Base-by-base conservation (phyloP, 2,329 filamentous ascomycete genomes). In the Fusarium devonianum region DNA sequence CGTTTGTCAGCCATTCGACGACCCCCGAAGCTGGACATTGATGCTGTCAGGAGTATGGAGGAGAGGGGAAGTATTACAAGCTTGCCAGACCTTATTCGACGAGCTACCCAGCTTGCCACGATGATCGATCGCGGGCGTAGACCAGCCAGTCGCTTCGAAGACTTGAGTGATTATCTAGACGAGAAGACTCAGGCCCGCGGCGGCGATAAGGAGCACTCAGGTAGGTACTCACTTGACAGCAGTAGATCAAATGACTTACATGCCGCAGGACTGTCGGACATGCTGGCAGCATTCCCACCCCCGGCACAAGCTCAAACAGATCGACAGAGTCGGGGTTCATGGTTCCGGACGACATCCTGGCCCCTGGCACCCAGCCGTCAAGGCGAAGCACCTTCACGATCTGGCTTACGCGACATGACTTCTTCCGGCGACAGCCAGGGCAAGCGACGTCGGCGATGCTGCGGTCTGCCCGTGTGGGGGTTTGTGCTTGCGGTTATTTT, bases 11-110 rank as follows among this genome's bases (percentile, higher is more conserved):
- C 79, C 10, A 76, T 86, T 46, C 75, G 79, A 58, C 74, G 82
- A 37, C 92, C 93, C 22, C 89, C 90, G 4, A 84, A 83, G 25
- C 75, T 97, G 4, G 86, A 97, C 66, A 87, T 97, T 17, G 87
- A 92, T 66, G 89, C 89, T 4, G 89, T 96, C 4, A 83, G 85
- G 58, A 85, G 88, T 40, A 89, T 90, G 12, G 91, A 97, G 70
- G 84, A 88, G 1, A 84, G 94, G 65, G 92, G 91, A 4, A 97
- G 92, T 68, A 78, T 96, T 56, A 97, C 94, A 2, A 97, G 92
- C 71, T 76, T 99, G 50, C 89, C 92, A 0, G 94, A 97, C 69
- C 76, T 99, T 52, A 97, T 99, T 60, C 82, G 85, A 65, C 84
- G 94, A 62, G 94, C 94, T 9, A 97, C 93, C 1, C 85, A 85